Evolutionary conservation across 495 filamentous ascomycete species (phyloP), one percentile per base, ranked within the genome.

Genomic region (Penicillium psychrofluorescens): DNA sequence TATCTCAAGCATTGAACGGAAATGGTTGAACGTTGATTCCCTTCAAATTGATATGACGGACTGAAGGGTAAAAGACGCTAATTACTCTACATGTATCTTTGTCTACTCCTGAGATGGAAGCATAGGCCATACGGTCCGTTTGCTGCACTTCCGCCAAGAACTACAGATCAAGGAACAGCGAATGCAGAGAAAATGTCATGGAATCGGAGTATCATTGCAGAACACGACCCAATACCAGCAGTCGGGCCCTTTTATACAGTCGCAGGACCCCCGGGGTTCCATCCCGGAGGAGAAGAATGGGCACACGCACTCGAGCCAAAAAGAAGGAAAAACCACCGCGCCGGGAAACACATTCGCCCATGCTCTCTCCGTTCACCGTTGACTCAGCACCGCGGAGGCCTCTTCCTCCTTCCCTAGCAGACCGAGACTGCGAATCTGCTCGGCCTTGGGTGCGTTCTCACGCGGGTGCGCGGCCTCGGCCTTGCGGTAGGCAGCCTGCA

Each of bases 401-500:
- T 91, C 85, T 53, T 91, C 88, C 48, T 88, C 81, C 62, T 84
- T 85, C 55, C 81, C 84, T 55, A 96, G 50, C 54, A 95, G 57
- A 28, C 90, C 90, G 38, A 96, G 64, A 61, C 81, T 87, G 63
- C 88, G 77, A 68, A 96, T 89, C 66, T 85, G 75, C 31, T 85
- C 87, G 11, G 82, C 85, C 48, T 72, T 76, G 41, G 80, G 79
- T 33, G 80, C 80, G 55, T 88, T 81, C 53, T 92, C 89, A 61
- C 85, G 80, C 43, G 87, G 71, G 54, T 85, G 75, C 40, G 82
- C 73, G 22, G 85, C 81, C 64, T 88, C 80, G 27, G 83, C 80
- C 66, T 87, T 88, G 56, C 87, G 78, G 66, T 95, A 96, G 42
- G 92, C 92, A 35, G 77, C 76, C 72, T 96, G 91, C 49, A 98